These are phyloP conservation scores for Fistulinella staudtii DNA, from an alignment of 1,284 basidiomycete genomes.

Conservation along the genomic window DNA sequence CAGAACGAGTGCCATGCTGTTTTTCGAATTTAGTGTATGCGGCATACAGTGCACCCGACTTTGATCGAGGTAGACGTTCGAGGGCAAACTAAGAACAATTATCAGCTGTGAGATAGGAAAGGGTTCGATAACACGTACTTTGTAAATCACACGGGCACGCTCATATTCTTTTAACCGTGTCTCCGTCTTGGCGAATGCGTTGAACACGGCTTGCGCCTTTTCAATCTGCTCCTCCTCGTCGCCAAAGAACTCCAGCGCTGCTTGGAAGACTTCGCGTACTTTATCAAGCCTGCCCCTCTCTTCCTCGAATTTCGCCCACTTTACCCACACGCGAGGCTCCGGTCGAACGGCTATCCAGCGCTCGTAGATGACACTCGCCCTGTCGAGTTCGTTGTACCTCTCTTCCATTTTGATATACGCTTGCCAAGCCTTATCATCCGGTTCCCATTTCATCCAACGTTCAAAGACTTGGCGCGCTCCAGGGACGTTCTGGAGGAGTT, in stretches of 20 bases:
- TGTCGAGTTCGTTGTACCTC: slow-evolving; percentile 87
- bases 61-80: slow-evolving; percentile 85
- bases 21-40: slow-evolving; percentile 98
- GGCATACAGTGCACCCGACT: slow-evolving; percentile 81
- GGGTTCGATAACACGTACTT: slow-evolving; percentile 46
- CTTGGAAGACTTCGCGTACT: slow-evolving; percentile 94
- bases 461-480: slow-evolving; percentile 98
- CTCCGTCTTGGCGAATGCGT: slow-evolving; percentile 98
- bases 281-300: slow-evolving; percentile 85
- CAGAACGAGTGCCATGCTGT: slow-evolving; percentile 87
- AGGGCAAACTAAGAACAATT: slow-evolving; percentile 73
- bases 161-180: slow-evolving; percentile 94
- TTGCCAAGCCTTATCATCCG: slow-evolving; percentile 99
- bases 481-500: slow-evolving; percentile 92
- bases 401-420: slow-evolving; percentile 97
- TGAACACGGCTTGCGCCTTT: slow-evolving; percentile 95
- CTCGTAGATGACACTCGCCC: slow-evolving; percentile 92
- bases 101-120: slow-evolving; percentile 2
- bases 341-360: slow-evolving; percentile 92
- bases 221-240: slow-evolving; percentile 97
- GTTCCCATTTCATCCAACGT: slow-evolving; percentile 99
- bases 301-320: slow-evolving; percentile 97
- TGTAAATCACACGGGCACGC: slow-evolving; percentile 95
- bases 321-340: slow-evolving; percentile 94
- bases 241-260: slow-evolving; percentile 94